These are phyloP conservation scores for Wickerhamomyces silvicola DNA, from an alignment of 805 yeast genomes.

Conservation along the genomic window DNA sequence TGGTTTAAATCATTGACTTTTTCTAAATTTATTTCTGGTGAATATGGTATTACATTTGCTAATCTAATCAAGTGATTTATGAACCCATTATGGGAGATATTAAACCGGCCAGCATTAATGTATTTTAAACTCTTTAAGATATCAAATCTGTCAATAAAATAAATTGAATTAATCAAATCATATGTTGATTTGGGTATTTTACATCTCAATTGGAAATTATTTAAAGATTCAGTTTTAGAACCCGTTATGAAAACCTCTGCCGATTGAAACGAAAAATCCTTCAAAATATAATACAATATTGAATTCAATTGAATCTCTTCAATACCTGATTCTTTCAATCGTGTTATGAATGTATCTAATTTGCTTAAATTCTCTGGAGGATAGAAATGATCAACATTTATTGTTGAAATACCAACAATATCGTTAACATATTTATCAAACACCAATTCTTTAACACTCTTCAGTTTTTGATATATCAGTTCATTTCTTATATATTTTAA, in stretches of 20 bases:
- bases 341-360: conserved; percentile 9
- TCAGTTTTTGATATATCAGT: conserved; percentile 11
- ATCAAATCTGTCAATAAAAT: conserved; percentile 21
- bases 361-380: conserved; percentile 20
- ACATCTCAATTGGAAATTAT: neutral
- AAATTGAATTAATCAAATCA: conserved; percentile 18
- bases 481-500: conserved; percentile 19
- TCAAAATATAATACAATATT: conserved; percentile 18
- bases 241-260: conserved; percentile 14
- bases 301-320: conserved; percentile 7
- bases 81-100: conserved; percentile 8
- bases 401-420: conserved; percentile 4
- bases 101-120: conserved; percentile 9
- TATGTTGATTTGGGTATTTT: conserved; percentile 4
- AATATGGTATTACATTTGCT: conserved; percentile 20
- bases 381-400: conserved; percentile 11
- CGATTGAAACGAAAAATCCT: conserved; percentile 15
- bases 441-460: conserved; percentile 7
- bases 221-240: conserved; percentile 1
- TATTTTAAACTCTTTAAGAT: conserved; percentile 10
- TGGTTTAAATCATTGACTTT: conserved; percentile 5
- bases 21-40: conserved; percentile 5
- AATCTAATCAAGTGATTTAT: conserved; percentile 15
- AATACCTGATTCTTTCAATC: conserved; percentile 6
- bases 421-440: conserved; percentile 17